Evolutionary conservation across 169 alveolate species (phyloP).

Genomic region (Babesia bovis): DNA sequence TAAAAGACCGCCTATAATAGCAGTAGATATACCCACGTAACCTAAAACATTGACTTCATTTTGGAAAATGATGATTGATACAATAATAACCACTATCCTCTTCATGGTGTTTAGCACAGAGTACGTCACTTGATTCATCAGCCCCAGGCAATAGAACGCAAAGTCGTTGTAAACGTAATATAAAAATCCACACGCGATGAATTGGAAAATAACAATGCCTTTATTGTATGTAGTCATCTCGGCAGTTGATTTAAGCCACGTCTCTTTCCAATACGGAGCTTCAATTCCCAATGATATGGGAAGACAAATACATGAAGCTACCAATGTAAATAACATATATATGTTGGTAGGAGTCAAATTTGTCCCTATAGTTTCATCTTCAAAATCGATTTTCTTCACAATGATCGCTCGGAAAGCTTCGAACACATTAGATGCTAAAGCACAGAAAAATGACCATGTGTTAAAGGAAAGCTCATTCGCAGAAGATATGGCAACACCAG

Average conservation of each 20-base stretch:
- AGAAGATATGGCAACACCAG: conserved; percentile 79
- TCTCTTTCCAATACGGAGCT: conserved; percentile 45
- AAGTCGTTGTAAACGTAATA: conserved; percentile 80
- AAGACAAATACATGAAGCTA: conserved; percentile 71
- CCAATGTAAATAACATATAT: conserved; percentile 75
- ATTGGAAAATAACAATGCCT: neutral
- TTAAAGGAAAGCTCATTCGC: conserved; percentile 77
- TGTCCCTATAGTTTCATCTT: conserved; percentile 69
- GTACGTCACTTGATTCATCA: conserved; percentile 81
- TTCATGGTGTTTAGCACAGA: conserved; percentile 83
- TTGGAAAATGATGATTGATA: conserved; percentile 74
- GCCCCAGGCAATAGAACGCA: conserved; percentile 79
- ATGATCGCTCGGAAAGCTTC: conserved; percentile 68
- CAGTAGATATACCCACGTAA: conserved; percentile 74
- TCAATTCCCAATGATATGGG: conserved; percentile 74
- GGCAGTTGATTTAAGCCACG: conserved; percentile 59
- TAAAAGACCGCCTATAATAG: conserved; percentile 74
- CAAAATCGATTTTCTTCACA: conserved; percentile 71
- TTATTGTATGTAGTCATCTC: conserved; percentile 47
- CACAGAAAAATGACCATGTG: conserved; percentile 74
- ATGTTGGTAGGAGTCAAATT: conserved; percentile 73
- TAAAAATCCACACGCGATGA: conserved; percentile 75
- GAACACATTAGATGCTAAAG: conserved; percentile 80
- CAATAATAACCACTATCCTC: conserved; percentile 77
- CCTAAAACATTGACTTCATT: conserved; percentile 75